phyloP scores from a whole-genome alignment of 768 basidiomycete genomes.

The Boletus subparvulus region DNA sequence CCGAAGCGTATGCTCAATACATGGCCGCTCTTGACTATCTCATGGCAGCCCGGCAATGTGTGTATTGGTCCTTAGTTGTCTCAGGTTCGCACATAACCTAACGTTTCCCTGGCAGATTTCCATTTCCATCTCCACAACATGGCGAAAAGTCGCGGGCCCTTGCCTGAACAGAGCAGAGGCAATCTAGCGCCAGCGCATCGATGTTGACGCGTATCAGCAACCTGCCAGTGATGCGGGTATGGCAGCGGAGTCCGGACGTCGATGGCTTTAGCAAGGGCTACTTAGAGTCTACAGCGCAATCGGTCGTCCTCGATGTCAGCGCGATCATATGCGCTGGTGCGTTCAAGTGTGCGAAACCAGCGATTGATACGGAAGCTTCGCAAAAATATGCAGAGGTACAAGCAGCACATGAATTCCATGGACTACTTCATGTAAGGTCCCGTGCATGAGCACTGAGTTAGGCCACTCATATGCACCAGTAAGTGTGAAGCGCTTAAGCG shows the following conservation, averaged over 20 bases:
- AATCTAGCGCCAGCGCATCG: not conserved
- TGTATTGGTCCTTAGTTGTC: constrained; percentile 22
- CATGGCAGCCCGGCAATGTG: constrained; percentile 81
- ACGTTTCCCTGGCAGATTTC: not conserved
- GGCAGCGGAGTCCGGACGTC: not conserved
- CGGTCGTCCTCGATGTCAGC: constrained; percentile 18
- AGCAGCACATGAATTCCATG: constrained; percentile 86
- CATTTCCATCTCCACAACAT: too few species aligned
- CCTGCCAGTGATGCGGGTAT: not conserved
- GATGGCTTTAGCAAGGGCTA: not conserved
- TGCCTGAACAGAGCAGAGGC: constrained; percentile 18
- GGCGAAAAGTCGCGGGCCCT: constrained; percentile 20
- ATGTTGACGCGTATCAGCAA: not conserved
- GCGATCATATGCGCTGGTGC: constrained; percentile 35
- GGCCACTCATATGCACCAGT: too few species aligned
- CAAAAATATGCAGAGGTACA: constrained; percentile 90
- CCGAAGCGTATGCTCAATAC: constrained; percentile 89
- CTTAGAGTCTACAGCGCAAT: constrained; percentile 2
- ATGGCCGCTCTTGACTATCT: constrained; percentile 95
- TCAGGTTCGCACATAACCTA: not conserved
- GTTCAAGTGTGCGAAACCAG: constrained; percentile 84
- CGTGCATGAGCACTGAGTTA: too few species aligned
- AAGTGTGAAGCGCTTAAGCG: too few species aligned
- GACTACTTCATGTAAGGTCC: constrained; percentile 96
- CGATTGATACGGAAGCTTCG: constrained; percentile 86